Conservation (phyloP, 2,329 filamentous ascomycete genomes). For the Hypoxylon sp. region DNA sequence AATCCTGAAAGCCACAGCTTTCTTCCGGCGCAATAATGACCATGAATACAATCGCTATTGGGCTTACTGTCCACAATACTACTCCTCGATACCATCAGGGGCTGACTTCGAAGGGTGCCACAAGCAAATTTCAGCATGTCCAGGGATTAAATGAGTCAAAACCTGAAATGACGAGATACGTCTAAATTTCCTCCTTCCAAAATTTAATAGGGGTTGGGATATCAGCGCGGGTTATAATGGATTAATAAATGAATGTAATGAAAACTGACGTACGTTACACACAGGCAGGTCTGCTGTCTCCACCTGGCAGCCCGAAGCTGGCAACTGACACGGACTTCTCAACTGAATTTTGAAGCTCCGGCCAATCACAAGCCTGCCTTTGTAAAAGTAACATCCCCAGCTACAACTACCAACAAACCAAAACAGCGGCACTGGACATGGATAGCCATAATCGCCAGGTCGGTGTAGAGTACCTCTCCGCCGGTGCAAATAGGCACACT, state of each 20-base stretch:
- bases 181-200: neutral
- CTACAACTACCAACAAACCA: conserved; percentile 17
- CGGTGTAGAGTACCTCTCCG: conserved; percentile 72
- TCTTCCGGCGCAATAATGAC: neutral
- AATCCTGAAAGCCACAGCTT: neutral
- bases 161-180: conserved; percentile 17
- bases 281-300: neutral
- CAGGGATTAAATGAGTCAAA: neutral
- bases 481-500: conserved; percentile 91
- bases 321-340: conserved; percentile 37
- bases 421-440: conserved; percentile 38
- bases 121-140: conserved; percentile 13
- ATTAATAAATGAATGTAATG: conserved; percentile 21
- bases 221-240: conserved; percentile 7
- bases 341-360: conserved; percentile 26
- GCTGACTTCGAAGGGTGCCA: neutral
- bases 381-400: conserved; percentile 24
- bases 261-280: conserved; percentile 12
- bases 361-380: conserved; percentile 40
- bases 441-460: conserved; percentile 48
- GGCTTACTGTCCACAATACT: neutral
- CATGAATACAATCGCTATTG: neutral
- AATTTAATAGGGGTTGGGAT: conserved; percentile 1
- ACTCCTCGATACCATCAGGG: neutral
- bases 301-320: conserved; percentile 20